Evolutionary conservation across 495 filamentous ascomycete species (phyloP).

Genomic region (Aspergillus incahuasiensis): DNA sequence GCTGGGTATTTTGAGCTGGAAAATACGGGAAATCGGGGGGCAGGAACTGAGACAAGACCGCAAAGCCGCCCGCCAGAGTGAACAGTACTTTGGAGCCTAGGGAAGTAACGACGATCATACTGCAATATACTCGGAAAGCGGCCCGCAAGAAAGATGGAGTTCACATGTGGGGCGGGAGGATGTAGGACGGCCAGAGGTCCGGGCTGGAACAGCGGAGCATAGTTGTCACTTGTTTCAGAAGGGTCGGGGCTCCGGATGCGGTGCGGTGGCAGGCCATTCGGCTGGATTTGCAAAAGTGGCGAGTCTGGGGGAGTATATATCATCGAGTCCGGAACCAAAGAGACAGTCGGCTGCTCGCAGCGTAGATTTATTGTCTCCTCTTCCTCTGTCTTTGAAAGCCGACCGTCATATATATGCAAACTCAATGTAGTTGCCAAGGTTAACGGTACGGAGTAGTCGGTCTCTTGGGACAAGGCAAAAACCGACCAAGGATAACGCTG

Average conservation of each 20-base stretch:
- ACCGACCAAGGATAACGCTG: slow-evolving; percentile 80
- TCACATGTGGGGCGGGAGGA: slow-evolving; percentile 51
- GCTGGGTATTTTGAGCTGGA: slow-evolving; percentile 47
- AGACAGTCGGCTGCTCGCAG: slow-evolving; percentile 31
- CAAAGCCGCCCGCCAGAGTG: slow-evolving; percentile 81
- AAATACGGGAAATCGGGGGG: slow-evolving; percentile 48
- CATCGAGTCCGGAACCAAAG: slow-evolving; percentile 26
- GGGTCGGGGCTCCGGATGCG: slow-evolving; percentile 42
- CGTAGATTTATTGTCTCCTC: slow-evolving; percentile 39
- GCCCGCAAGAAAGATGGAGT: slow-evolving; percentile 60
- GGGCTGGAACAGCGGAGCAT: slow-evolving; percentile 74
- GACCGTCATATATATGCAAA: slow-evolving; percentile 79
- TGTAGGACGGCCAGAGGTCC: slow-evolving; percentile 81
- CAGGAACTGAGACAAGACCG: slow-evolving; percentile 68
- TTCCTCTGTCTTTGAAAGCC: slow-evolving; percentile 43
- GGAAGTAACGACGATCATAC: slow-evolving; percentile 85
- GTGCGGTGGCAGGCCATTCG: slow-evolving; percentile 37
- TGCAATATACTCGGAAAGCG: slow-evolving; percentile 86
- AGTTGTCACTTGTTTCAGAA: slow-evolving; percentile 41
- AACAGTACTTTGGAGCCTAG: slow-evolving; percentile 68
- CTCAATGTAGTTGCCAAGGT: slow-evolving; percentile 82
- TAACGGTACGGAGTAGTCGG: slow-evolving; percentile 62
- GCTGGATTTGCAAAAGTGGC: slow-evolving; percentile 35
- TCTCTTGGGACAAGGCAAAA: slow-evolving; percentile 74
- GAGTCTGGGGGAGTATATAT: slow-evolving; percentile 38